A percentile compares a stretch with the other conserved stretches of the same genome.
These are phyloP conservation scores for Claviceps citrina DNA, from an alignment of 2,329 filamentous ascomycete species.

Conservation along the genomic window DNA sequence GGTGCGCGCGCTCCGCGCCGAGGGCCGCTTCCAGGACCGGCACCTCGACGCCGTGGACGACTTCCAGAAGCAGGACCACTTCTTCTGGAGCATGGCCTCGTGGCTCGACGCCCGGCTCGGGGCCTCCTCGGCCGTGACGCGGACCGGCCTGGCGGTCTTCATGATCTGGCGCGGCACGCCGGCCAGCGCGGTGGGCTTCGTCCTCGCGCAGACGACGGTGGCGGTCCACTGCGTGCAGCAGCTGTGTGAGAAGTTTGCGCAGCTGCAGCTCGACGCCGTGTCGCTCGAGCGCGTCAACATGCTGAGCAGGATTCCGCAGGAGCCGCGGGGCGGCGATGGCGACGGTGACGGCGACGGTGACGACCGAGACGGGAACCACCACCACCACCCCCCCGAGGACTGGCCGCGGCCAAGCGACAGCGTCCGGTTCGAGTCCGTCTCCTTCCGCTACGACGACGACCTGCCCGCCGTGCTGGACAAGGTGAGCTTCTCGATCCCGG, in stretches of 20 bases:
- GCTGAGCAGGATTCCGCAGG: slow-evolving; percentile 63
- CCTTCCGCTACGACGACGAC: slow-evolving; percentile 63
- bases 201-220: slow-evolving; percentile 41
- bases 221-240: slow-evolving; percentile 25
- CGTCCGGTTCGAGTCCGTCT: slow-evolving; percentile 62
- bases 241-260: slow-evolving; percentile 66
- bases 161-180: slow-evolving; percentile 62
- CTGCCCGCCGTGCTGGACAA: slow-evolving; percentile 57
- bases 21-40: slow-evolving; percentile 62
- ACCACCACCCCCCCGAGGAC: slow-evolving; percentile 54
- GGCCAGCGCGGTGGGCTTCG: slow-evolving; percentile 68
- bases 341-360: too few relatives aligned
- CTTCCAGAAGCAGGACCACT: slow-evolving; percentile 91
- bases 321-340: slow-evolving; percentile 48
- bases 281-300: slow-evolving; percentile 78
- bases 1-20: slow-evolving; percentile 67
- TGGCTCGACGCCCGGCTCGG: slow-evolving; percentile 70
- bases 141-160: slow-evolving; percentile 56
- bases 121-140: slow-evolving; percentile 48
- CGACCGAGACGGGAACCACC: too few relatives aligned
- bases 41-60: slow-evolving; percentile 71
- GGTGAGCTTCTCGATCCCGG: slow-evolving; percentile 57
- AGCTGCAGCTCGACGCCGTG: slow-evolving; percentile 83
- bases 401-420: slow-evolving; percentile 63
- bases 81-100: slow-evolving; percentile 78